Conservation (phyloP, 768 basidiomycete species). For the Russula vinacea region DNA sequence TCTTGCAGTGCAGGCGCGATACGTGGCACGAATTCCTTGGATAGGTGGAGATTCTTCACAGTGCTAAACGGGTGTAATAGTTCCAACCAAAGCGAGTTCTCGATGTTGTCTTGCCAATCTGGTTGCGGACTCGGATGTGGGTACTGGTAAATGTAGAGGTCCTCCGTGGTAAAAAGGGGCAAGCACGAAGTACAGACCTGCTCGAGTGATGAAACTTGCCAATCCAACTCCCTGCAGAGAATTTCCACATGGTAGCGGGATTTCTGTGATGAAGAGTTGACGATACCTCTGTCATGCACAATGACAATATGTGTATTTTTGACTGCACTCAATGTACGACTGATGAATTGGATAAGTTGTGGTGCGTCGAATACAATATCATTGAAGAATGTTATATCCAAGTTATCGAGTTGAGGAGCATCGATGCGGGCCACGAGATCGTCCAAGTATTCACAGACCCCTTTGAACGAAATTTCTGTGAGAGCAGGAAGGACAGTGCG, state of each 20-base stretch:
- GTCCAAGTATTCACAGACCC: background rate
- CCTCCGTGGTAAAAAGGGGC: background rate
- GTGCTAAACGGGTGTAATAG: background rate
- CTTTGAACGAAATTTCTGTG: background rate
- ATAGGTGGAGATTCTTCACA: background rate
- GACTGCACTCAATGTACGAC: background rate
- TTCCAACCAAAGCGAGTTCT: background rate
- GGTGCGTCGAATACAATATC: background rate
- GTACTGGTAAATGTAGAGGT: background rate
- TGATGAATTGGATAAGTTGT: background rate
- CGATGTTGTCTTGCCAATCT: background rate
- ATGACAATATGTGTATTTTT: background rate
- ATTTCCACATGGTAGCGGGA: background rate
- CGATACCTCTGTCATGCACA: accelerated
- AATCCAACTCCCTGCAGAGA: background rate
- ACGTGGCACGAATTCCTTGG: background rate
- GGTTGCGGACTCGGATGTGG: too few relatives aligned
- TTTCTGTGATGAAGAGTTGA: background rate
- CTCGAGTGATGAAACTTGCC: background rate
- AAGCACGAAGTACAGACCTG: background rate
- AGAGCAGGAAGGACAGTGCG: background rate
- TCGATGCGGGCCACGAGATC: background rate
- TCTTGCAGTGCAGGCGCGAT: background rate
- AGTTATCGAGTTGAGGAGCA: background rate
- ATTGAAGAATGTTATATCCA: background rate